Conservation (phyloP, 805 yeast species). For the Nakazawaea populi region DNA sequence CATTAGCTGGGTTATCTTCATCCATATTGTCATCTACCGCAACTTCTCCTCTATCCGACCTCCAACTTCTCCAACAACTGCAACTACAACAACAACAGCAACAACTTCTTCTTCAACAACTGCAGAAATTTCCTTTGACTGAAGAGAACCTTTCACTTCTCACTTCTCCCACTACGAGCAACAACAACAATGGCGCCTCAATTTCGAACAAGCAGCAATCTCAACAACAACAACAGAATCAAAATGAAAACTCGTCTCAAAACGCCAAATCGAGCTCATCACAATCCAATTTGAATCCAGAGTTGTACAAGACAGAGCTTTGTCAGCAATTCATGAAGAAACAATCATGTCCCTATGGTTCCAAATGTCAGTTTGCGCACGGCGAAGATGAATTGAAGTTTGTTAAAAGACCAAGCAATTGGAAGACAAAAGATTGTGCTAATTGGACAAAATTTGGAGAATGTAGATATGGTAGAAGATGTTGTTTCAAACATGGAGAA, state of each 20-base stretch:
- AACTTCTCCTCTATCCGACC: not conserved
- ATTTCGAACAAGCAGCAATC: constrained; percentile 16
- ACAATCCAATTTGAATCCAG: constrained; percentile 14
- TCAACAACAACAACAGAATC: constrained; percentile 4
- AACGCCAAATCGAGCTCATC: constrained; percentile 12
- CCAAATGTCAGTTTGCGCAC: constrained; percentile 93
- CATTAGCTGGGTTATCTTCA: not conserved
- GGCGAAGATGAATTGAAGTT: constrained; percentile 71
- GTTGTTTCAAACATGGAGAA: constrained; percentile 82
- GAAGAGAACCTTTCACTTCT: constrained; percentile 31
- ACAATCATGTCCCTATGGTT: constrained; percentile 79
- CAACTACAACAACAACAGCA: not conserved
- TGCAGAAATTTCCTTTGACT: constrained; percentile 21
- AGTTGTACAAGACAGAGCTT: constrained; percentile 81
- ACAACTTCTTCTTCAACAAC: constrained; percentile 9
- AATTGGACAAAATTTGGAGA: constrained; percentile 80
- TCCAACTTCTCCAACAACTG: not conserved
- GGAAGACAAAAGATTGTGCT: constrained; percentile 88
- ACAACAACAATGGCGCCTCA: not conserved
- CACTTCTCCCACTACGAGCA: constrained; percentile 20
- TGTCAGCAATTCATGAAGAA: constrained; percentile 73
- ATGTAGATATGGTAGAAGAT: constrained; percentile 86
- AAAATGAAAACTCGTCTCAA: constrained; percentile 1
- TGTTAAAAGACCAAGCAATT: constrained; percentile 71
- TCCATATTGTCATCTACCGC: not conserved